Base-by-base conservation (phyloP, 164 flowering plant species). In the Malania oleifera region DNA sequence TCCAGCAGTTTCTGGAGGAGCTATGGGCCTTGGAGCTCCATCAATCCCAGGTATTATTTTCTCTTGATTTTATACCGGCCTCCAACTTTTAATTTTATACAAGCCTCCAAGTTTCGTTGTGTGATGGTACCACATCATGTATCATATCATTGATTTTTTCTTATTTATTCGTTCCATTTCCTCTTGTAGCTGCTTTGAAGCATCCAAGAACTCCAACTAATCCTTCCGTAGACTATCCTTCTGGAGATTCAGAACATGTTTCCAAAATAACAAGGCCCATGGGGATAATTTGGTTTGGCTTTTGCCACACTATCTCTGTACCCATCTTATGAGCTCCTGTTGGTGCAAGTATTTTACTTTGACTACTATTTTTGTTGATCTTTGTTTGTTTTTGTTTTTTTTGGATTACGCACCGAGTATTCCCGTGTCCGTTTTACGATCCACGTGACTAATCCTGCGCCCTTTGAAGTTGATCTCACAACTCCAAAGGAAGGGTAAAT, bases 221-320 rank as follows among this genome's bases (percentile, higher is more conserved):
- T 56, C 83, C 89, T 56, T 67, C 91, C 46, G 65, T 86, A 17
- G 98, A 93, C 51, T 93, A 86, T 64, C 96, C 86, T 50, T 73
- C 95, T 22, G 59, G 58, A 34, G 52, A 58, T 52, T 52, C 58
- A 52, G 58, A 57, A 43, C 19, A 39, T 31, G 15, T 39, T 8
- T 29, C 45, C 34, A 60, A 46, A 44, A 78, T 95, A 34, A 37
- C 58, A 31, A 50, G 57, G 13, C 23, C 22, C 14, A 20, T 44
- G 26, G 57, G 58, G 17, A 9, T 29, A 78, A 9, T 48, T 22
- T 37, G 25, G 22, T 52, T 56, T 58, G 7, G 25, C 15, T 54
- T 5, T 38, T 23, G 23, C 18, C 61, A 20, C 44, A 4, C 22
- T 41, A 43, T 41, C 24, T 28, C n/a, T 19, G 38, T 9, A 17